Conservation (phyloP, 1,139 yeast genomes). For the Debaryomycetaceae sp. region DNA sequence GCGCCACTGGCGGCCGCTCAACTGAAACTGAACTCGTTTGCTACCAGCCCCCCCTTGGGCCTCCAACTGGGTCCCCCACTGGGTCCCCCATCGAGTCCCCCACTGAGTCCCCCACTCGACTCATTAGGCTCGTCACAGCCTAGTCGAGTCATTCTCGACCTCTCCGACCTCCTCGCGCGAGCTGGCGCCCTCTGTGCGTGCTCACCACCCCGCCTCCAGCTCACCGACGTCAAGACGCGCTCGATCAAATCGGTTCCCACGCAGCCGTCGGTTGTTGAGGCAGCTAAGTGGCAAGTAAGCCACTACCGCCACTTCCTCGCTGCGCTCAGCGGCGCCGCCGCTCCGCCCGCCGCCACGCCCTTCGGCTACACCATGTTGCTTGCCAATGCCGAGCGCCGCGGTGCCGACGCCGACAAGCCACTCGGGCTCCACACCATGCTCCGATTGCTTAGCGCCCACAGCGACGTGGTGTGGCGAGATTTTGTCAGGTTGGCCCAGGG, state of each 20-base stretch:
- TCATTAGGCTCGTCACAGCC: too few species aligned
- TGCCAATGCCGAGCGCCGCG: constrained; percentile 42
- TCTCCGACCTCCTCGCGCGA: too few species aligned
- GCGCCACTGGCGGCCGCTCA: too few species aligned
- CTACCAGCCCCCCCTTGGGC: too few species aligned
- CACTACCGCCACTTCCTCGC: constrained; percentile 48
- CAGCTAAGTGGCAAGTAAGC: constrained; percentile 54
- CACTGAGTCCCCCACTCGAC: too few species aligned
- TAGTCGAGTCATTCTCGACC: too few species aligned
- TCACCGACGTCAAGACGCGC: constrained; percentile 62
- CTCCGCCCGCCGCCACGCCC: constrained; percentile 11
- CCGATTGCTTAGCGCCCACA: constrained; percentile 30
- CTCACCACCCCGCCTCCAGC: too few species aligned
- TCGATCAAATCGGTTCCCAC: constrained; percentile 35
- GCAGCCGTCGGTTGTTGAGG: constrained; percentile 42
- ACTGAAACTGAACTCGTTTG: too few species aligned
- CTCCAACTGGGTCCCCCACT: too few species aligned
- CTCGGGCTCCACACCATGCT: constrained; percentile 36
- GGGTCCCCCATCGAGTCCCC: too few species aligned
- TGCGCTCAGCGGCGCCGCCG: constrained; percentile 21
- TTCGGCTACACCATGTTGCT: constrained; percentile 32
- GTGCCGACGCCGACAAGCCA: constrained; percentile 46
- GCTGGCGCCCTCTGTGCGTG: too few species aligned
- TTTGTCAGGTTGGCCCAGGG: constrained; percentile 46
- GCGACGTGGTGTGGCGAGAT: constrained; percentile 35